Conservation (phyloP, 75 land plant genomes). For the Sequoiadendron giganteum region DNA sequence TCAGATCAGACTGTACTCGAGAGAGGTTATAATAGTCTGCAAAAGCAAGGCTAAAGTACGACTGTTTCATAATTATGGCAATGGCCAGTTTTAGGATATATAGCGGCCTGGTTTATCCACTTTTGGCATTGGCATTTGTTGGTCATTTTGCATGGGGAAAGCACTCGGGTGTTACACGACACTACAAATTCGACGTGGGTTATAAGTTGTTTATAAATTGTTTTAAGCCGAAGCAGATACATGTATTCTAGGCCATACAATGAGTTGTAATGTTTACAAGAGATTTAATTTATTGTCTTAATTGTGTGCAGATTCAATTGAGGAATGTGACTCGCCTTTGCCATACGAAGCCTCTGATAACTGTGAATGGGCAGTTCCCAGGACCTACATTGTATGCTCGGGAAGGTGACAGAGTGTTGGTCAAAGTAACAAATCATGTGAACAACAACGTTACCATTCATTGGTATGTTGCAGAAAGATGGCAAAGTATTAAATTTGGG, state of each 20-base stretch:
- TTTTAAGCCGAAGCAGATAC: background rate
- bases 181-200: background rate
- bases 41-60: background rate
- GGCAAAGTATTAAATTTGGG: too few relatives aligned
- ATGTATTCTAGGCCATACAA: background rate
- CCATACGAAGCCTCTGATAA: conserved; percentile 43
- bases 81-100: background rate
- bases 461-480: conserved; percentile 29
- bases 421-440: conserved; percentile 51
- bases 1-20: background rate
- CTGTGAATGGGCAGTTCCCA: conserved; percentile 64
- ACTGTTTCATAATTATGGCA: background rate
- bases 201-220: background rate
- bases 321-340: conserved; percentile 54
- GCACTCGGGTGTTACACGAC: background rate
- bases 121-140: background rate
- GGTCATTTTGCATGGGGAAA: background rate
- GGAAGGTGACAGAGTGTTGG: conserved; percentile 56
- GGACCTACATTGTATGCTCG: conserved; percentile 55
- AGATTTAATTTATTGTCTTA: background rate
- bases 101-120: background rate
- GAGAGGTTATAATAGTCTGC: background rate
- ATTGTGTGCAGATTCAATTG: conserved; percentile 39
- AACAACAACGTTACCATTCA: conserved; percentile 51
- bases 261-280: background rate